Base-by-base conservation (phyloP, 2,329 filamentous ascomycete species). In the Cercospora citrullina region DNA sequence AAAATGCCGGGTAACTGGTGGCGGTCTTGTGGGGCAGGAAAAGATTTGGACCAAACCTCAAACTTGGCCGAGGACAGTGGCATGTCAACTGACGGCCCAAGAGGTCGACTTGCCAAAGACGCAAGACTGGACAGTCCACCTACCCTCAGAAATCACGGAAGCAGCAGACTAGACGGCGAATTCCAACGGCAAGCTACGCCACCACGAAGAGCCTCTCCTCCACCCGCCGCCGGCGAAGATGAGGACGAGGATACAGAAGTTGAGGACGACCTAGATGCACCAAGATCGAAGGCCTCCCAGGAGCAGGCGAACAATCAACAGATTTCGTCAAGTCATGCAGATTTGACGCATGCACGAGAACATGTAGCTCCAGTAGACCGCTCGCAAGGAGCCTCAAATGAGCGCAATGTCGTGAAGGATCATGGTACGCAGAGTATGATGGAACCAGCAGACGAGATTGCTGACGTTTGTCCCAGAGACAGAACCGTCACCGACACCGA, bases 211-310 rank as follows among this genome's bases (percentile, higher is more conserved):
- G n/a, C 39, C 6, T 28, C 23, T 28, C 21, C 53, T 57, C 5
- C 53, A 18, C 23, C 53, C 14, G 14, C 12, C 26, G 4, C n/a
- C 23, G 26, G 53, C 53, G 23, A 28, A n/a, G 65, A 68, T 4
- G 70, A 74, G 12, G 75, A 79, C n/a, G 77, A 78, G 18, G 79
- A 78, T 18, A 76, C 79, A 58, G 80, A 81, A 26, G 79, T 80
- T 4, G 80, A 83, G 26, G 73, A 75, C 42, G 76, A 77, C 61
- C 75, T 82, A 10, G 80, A 81, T 71, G 77, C 76, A 23, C 63
- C 68, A 18, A 69, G 51, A 26, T 53, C 53, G 21, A 63, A 33
- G 33, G 53, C 51, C 7, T 53, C 69, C n/a, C 57, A 58, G 55
- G 9, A 48, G 18, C 45, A 48, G 45, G 18, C n/a, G 21, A 23